phyloP scores from a whole-genome alignment of 148 eudicot genomes.

The Silene latifolia region DNA sequence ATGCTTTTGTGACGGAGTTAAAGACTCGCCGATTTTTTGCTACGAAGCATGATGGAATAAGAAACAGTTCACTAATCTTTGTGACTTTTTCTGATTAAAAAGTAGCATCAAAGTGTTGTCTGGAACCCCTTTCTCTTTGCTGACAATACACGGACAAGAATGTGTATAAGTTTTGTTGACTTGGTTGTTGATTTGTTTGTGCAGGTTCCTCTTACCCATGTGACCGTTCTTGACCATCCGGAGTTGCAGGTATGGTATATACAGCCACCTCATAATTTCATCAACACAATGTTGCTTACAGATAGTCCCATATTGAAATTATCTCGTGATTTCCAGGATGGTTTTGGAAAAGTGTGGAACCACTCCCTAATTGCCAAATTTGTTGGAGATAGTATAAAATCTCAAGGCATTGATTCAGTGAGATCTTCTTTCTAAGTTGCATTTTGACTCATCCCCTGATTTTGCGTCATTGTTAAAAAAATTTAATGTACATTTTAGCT shows the following conservation, averaged over 20 bases:
- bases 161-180: neutral
- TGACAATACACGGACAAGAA: neutral
- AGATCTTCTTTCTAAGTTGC: slow-evolving; percentile 22
- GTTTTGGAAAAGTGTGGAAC: slow-evolving; percentile 74
- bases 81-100: neutral
- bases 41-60: neutral
- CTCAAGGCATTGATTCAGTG: slow-evolving; percentile 58
- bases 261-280: neutral
- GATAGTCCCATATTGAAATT: neutral
- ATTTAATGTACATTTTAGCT: too few species aligned
- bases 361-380: slow-evolving; percentile 47
- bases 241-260: slow-evolving; percentile 53
- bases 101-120: neutral
- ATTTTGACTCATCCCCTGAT: too few species aligned
- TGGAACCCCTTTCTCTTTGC: neutral
- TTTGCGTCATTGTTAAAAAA: neutral
- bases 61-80: neutral
- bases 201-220: slow-evolving; percentile 72
- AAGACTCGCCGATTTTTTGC: neutral
- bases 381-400: slow-evolving; percentile 46
- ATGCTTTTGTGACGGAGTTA: too few species aligned
- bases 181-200: slow-evolving; percentile 10
- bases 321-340: slow-evolving; percentile 50
- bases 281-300: slow-evolving; percentile 1
- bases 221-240: slow-evolving; percentile 63